Evolutionary conservation across 768 basidiomycete species (phyloP).

Genomic region (Boletellus sp.): DNA sequence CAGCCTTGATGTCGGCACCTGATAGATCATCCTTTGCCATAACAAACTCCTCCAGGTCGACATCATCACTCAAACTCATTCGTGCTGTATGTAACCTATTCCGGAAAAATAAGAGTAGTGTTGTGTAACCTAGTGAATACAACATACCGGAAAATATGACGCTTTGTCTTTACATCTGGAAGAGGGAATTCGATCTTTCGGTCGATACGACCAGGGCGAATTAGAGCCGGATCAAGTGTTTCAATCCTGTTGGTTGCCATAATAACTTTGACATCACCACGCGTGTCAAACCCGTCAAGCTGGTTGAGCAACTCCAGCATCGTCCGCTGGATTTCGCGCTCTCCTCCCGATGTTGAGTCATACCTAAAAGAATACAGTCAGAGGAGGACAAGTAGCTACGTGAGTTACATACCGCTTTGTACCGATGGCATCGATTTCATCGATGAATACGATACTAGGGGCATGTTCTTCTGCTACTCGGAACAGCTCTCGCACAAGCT

Average conservation of each 20-base stretch:
- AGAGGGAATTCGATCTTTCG: constrained; percentile 98
- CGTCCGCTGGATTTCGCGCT: constrained; percentile 98
- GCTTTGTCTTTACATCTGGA: constrained; percentile 97
- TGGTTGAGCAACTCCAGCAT: constrained; percentile 99
- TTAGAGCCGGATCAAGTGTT: constrained; percentile 94
- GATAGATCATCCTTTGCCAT: constrained; percentile 94
- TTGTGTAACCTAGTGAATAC: neutral
- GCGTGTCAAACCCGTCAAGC: constrained; percentile 97
- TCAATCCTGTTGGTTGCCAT: constrained; percentile 99
- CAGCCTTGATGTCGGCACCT: constrained; percentile 98
- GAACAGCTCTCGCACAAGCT: constrained; percentile 96
- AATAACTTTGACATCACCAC: constrained; percentile 99
- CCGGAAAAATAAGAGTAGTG: constrained; percentile 6
- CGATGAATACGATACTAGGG: constrained; percentile 98
- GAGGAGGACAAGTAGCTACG: neutral
- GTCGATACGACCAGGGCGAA: constrained; percentile 97
- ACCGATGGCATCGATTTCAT: constrained; percentile 98
- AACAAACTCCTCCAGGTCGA: constrained; percentile 94
- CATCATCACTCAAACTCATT: constrained; percentile 86
- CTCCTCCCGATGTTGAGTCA: constrained; percentile 97
- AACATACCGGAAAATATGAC: constrained; percentile 89
- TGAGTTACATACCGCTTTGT: constrained; percentile 79
- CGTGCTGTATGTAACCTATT: constrained; percentile 84
- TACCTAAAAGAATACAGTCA: constrained; percentile 51
- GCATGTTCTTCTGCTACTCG: constrained; percentile 96